phyloP scores from a whole-genome alignment of 768 basidiomycete species.

The Pleurotus giganteus region DNA sequence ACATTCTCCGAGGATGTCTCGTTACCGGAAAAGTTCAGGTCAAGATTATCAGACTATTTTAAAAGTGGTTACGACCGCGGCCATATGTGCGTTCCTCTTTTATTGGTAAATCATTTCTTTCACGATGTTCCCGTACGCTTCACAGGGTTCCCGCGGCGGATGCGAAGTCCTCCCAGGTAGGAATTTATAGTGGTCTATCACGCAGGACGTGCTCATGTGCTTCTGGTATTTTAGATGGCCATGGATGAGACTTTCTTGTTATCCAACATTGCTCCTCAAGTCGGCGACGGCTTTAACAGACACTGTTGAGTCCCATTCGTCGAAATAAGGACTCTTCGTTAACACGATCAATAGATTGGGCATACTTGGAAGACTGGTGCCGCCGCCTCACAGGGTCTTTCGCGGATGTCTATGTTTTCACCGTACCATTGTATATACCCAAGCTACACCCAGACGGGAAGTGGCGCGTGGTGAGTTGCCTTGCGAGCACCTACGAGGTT shows the following conservation, averaged over 20 bases:
- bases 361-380: constrained; percentile 95
- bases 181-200: constrained; percentile 5
- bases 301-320: constrained; percentile 63
- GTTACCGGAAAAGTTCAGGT: constrained; percentile 75
- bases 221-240: constrained; percentile 51
- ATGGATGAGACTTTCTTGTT: constrained; percentile 97
- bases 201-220: not conserved
- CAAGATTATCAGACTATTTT: constrained; percentile 87
- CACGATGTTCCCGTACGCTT: constrained; percentile 5
- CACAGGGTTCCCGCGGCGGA: constrained; percentile 94
- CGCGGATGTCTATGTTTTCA: constrained; percentile 96
- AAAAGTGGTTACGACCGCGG: constrained; percentile 93
- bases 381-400: constrained; percentile 84
- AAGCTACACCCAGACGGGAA: constrained; percentile 84
- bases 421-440: constrained; percentile 95
- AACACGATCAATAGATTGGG: constrained; percentile 70
- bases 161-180: constrained; percentile 82
- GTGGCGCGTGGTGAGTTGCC: constrained; percentile 82
- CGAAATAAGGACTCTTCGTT: not conserved
- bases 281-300: constrained; percentile 95
- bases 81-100: constrained; percentile 71
- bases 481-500: not conserved
- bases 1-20: constrained; percentile 81
- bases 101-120: not conserved
- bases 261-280: constrained; percentile 97